Percentiles rank a stretch among this genome's conserved stretches.
Conservation (phyloP, 78 protist species). For the slime mould (Dictyostelium discoideum) region DNA sequence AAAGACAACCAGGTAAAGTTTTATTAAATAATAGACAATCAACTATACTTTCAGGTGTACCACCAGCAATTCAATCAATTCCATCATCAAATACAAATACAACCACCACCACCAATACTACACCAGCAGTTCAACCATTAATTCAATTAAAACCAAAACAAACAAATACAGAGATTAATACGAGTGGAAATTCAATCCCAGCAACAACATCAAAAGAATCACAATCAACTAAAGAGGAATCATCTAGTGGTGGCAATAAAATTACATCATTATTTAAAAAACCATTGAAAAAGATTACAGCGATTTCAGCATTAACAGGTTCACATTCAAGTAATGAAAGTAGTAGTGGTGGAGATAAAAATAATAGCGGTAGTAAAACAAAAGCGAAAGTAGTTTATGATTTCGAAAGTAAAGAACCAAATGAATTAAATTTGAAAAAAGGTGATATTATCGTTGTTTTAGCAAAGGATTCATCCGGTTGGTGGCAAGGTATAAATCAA, state of each 20-base stretch:
- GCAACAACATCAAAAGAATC: constrained; percentile 12
- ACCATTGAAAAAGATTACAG: constrained; percentile 53
- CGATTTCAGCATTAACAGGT: constrained; percentile 32
- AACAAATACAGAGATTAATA: not conserved
- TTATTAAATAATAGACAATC: constrained; percentile 12
- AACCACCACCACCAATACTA: constrained; percentile 17
- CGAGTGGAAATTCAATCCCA: not conserved
- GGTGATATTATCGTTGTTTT: constrained; percentile 57
- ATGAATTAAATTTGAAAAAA: constrained; percentile 40
- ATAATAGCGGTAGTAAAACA: not conserved
- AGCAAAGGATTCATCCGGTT: constrained; percentile 37
- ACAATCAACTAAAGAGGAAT: not conserved
- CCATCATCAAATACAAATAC: not conserved
- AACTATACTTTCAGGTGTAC: not conserved
- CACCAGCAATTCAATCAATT: constrained; percentile 3
- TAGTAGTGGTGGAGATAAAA: not conserved
- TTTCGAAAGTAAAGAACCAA: constrained; percentile 47
- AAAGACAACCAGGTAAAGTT: not conserved
- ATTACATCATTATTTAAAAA: constrained; percentile 63
- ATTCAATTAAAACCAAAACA: not conserved
- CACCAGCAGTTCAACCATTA: constrained; percentile 26
- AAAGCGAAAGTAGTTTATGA: constrained; percentile 43
- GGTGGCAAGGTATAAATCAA: constrained; percentile 81
- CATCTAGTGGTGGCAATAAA: not conserved
- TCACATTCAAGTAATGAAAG: not conserved